A percentile compares a stretch with the other conserved stretches of the same genome.
These are phyloP conservation scores for Yamadazyma songkhlaensis DNA, from an alignment of 1,139 yeast genomes.

Conservation along the genomic window DNA sequence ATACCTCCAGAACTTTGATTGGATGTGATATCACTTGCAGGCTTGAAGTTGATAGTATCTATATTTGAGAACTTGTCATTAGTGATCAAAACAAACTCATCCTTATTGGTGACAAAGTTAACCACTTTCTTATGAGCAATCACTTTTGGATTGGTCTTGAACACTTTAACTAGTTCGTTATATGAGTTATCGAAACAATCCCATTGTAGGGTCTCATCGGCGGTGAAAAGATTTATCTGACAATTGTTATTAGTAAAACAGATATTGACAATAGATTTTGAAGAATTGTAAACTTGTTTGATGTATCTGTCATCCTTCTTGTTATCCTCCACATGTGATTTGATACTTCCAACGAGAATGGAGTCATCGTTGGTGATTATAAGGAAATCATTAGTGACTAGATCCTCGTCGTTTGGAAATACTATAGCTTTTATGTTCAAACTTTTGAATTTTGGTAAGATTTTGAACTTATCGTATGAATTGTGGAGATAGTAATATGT, in stretches of 20 bases:
- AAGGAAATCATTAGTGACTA: constrained; percentile 20
- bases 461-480: constrained; percentile 30
- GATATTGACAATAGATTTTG: constrained; percentile 18
- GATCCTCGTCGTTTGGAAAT: constrained; percentile 15
- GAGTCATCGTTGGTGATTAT: constrained; percentile 29
- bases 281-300: constrained; percentile 22
- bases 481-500: constrained; percentile 32
- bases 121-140: constrained; percentile 3
- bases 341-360: constrained; percentile 27
- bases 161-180: constrained; percentile 27
- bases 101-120: constrained; percentile 3
- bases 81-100: constrained; percentile 2
- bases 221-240: constrained; percentile 23
- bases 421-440: constrained; percentile 24
- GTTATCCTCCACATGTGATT: constrained; percentile 25
- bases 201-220: constrained; percentile 26
- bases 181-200: constrained; percentile 32
- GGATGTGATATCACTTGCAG: background rate
- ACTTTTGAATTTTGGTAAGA: constrained; percentile 31
- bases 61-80: constrained; percentile 1
- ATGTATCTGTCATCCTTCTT: constrained; percentile 39
- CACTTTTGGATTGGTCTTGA: constrained; percentile 22
- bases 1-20: constrained; percentile 6
- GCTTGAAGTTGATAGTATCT: constrained; percentile 4
- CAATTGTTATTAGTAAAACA: constrained; percentile 21